Percentiles rank a stretch among this genome's conserved stretches.
Conservation (phyloP, 2,329 filamentous ascomycete species). For the Diatrype stigma region DNA sequence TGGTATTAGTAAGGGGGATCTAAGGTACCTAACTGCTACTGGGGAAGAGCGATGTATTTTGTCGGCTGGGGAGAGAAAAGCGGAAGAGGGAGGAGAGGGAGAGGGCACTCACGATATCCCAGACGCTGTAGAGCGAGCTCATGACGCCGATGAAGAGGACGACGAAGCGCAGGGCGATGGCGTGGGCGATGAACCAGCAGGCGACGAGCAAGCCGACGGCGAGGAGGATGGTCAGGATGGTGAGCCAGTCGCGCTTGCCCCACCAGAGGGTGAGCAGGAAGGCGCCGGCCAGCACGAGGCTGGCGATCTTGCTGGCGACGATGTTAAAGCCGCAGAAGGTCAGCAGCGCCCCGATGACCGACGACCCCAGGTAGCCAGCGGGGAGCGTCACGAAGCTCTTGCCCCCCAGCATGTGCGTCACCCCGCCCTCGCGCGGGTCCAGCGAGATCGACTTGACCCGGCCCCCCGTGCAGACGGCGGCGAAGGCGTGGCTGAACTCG, state of each 20-base stretch:
- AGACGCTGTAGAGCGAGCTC: constrained; percentile 75
- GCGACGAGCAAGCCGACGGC: constrained; percentile 68
- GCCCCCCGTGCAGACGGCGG: constrained; percentile 68
- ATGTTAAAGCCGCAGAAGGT: constrained; percentile 81
- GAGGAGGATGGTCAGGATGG: constrained; percentile 64
- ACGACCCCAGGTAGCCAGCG: constrained; percentile 74
- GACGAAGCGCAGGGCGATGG: constrained; percentile 68
- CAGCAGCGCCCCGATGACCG: constrained; percentile 70
- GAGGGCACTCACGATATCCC: constrained; percentile 62
- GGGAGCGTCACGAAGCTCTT: constrained; percentile 67
- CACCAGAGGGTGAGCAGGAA: constrained; percentile 80
- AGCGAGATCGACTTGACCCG: constrained; percentile 70
- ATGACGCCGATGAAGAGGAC: constrained; percentile 80
- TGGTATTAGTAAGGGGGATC: neutral
- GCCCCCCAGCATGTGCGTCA: constrained; percentile 73
- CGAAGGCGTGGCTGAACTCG: constrained; percentile 73
- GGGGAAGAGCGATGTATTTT: too few species aligned
- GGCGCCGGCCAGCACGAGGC: constrained; percentile 66
- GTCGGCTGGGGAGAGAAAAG: too few species aligned
- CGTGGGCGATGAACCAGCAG: constrained; percentile 78
- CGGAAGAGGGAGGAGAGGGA: neutral
- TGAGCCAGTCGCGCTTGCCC: constrained; percentile 75
- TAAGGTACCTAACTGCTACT: too few species aligned
- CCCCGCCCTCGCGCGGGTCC: constrained; percentile 72
- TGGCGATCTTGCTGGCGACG: constrained; percentile 75